Evolutionary conservation across 352 stramenopile species (phyloP).

Genomic region (Phytophthora citrophthora): DNA sequence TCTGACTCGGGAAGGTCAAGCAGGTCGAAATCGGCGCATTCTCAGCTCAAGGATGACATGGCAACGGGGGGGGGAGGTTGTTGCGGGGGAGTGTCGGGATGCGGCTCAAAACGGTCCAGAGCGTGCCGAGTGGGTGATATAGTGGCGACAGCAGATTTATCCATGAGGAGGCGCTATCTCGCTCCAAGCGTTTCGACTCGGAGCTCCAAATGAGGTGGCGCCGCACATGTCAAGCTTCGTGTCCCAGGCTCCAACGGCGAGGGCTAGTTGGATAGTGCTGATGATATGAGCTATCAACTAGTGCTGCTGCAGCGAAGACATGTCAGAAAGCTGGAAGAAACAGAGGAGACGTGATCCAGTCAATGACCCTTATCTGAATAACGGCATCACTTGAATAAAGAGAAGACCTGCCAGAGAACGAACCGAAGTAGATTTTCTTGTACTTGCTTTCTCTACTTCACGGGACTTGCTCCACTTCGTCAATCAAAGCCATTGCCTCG

Average conservation of each 20-base stretch:
- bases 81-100: slow-evolving; percentile 1
- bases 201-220: slow-evolving; percentile 12
- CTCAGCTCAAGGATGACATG: not conserved
- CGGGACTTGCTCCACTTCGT: not conserved
- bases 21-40: not conserved
- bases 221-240: slow-evolving; percentile 4
- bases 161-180: slow-evolving; percentile 3
- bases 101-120: slow-evolving; percentile 13
- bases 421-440: not conserved
- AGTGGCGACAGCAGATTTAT: slow-evolving; percentile 30
- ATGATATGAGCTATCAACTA: not conserved
- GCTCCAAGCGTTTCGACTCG: slow-evolving; percentile 7
- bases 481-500: not conserved
- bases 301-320: not conserved
- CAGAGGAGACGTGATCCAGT: not conserved
- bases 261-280: not conserved
- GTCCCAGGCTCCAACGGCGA: slow-evolving; percentile 3
- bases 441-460: not conserved
- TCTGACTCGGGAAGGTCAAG: not conserved
- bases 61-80: not conserved
- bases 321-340: not conserved
- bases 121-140: slow-evolving; percentile 2
- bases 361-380: not conserved
- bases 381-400: not conserved
- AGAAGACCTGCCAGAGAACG: not conserved